Evolutionary conservation across 2,329 filamentous ascomycete species (phyloP).

Genomic region (Aspergillus neotritici): DNA sequence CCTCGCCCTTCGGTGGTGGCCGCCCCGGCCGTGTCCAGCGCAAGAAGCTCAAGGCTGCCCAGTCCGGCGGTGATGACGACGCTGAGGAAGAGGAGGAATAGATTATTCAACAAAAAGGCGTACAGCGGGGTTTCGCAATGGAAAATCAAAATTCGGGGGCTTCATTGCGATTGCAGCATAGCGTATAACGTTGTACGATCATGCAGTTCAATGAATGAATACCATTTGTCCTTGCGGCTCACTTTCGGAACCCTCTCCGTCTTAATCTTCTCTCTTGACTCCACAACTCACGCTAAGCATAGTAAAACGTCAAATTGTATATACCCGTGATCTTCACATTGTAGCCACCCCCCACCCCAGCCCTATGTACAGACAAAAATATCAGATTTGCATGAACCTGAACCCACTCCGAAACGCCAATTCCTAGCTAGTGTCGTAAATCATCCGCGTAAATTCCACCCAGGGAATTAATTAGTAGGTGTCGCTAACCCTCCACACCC

Average conservation of each 20-base stretch:
- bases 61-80: slow-evolving; percentile 53
- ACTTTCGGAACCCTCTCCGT: slow-evolving; percentile 24
- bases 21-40: slow-evolving; percentile 95
- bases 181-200: slow-evolving; percentile 38
- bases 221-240: slow-evolving; percentile 31
- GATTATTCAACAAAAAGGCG: slow-evolving; percentile 36
- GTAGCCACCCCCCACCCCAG: neutral
- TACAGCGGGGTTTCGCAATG: slow-evolving; percentile 36
- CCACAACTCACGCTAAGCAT: too few species aligned
- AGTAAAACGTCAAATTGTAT: too few species aligned
- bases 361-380: slow-evolving; percentile 8
- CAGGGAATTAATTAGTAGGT: neutral
- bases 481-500: slow-evolving; percentile 23
- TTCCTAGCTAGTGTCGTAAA: slow-evolving; percentile 14
- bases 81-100: slow-evolving; percentile 78
- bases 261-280: too few species aligned
- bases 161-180: slow-evolving; percentile 36
- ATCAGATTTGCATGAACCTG: slow-evolving; percentile 3
- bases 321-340: slow-evolving; percentile 8
- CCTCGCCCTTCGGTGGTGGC: slow-evolving; percentile 95
- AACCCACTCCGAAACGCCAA: slow-evolving; percentile 18
- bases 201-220: slow-evolving; percentile 33
- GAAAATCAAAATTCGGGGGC: slow-evolving; percentile 28
- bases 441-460: slow-evolving; percentile 10
- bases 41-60: slow-evolving; percentile 98